Percentiles rank a stretch among this genome's conserved stretches.
phyloP scores from a whole-genome alignment of 148 eudicot species.

The Rhododendron williamsianum region DNA sequence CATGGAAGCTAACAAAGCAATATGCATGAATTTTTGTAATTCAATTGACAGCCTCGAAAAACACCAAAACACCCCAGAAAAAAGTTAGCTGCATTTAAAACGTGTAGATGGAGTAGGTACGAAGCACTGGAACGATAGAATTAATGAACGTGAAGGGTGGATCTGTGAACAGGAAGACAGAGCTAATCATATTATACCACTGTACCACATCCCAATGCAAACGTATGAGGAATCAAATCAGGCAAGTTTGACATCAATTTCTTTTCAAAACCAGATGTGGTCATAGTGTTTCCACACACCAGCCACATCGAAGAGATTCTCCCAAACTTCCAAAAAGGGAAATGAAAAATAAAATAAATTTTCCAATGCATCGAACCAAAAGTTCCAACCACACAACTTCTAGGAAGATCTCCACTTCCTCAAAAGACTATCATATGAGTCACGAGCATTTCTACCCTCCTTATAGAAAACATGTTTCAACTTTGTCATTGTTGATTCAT shows the following conservation, averaged over 20 bases:
- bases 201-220: background rate
- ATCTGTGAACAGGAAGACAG: background rate
- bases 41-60: background rate
- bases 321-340: background rate
- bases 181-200: background rate
- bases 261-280: background rate
- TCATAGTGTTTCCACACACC: conserved; percentile 6
- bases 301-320: background rate
- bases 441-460: conserved; percentile 49
- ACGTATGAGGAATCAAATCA: background rate
- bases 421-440: conserved; percentile 47
- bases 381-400: conserved; percentile 8
- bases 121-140: background rate
- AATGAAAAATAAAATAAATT: background rate
- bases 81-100: background rate
- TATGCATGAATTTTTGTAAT: background rate
- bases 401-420: conserved; percentile 60
- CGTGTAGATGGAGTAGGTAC: background rate
- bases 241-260: background rate
- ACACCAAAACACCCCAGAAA: background rate
- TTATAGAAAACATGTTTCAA: conserved; percentile 42
- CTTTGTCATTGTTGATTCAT: conserved; percentile 65
- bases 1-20: background rate
- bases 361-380: background rate
- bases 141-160: background rate